phyloP scores from a whole-genome alignment of 768 basidiomycete species.

The Mycena crocata region DNA sequence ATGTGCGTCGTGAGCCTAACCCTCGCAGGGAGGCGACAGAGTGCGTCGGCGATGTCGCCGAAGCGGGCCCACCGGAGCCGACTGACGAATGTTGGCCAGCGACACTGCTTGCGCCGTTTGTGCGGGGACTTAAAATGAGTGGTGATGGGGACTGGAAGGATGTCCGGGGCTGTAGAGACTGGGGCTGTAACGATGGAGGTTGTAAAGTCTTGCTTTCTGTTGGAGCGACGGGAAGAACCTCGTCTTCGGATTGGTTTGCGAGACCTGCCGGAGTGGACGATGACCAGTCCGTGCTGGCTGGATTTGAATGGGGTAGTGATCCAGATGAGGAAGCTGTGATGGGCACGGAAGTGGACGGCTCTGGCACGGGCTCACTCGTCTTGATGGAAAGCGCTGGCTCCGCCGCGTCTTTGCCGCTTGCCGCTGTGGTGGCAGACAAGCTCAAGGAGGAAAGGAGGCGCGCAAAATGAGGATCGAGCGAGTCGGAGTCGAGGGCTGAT shows the following conservation, averaged over 20 bases:
- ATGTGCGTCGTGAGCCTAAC: constrained; percentile 50
- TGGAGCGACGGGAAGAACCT: constrained; percentile 20
- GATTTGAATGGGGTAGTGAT: constrained; percentile 22
- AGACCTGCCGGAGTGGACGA: constrained; percentile 30
- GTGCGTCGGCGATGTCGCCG: constrained; percentile 31
- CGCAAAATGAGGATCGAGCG: constrained; percentile 78
- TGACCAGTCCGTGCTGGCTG: constrained; percentile 36
- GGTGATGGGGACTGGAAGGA: constrained; percentile 33
- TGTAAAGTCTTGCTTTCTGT: constrained; percentile 4
- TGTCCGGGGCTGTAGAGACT: constrained; percentile 23
- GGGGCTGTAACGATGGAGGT: constrained; percentile 10
- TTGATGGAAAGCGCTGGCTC: constrained; percentile 29
- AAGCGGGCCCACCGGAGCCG: constrained; percentile 25
- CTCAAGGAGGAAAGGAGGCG: constrained; percentile 72
- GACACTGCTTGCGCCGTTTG: constrained; percentile 14
- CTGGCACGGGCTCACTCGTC: constrained; percentile 22
- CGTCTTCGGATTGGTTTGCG: constrained; percentile 23
- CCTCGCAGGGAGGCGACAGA: constrained; percentile 40
- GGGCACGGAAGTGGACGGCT: constrained; percentile 39
- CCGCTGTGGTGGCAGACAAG: constrained; percentile 58
- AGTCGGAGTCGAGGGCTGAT: constrained; percentile 44
- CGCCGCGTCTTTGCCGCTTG: constrained; percentile 18
- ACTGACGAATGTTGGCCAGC: constrained; percentile 20
- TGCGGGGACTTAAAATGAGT: constrained; percentile 30
- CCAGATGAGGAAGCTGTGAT: constrained; percentile 35